Conservation (phyloP, 2,329 filamentous ascomycete species). For the Xylaria sp. region DNA sequence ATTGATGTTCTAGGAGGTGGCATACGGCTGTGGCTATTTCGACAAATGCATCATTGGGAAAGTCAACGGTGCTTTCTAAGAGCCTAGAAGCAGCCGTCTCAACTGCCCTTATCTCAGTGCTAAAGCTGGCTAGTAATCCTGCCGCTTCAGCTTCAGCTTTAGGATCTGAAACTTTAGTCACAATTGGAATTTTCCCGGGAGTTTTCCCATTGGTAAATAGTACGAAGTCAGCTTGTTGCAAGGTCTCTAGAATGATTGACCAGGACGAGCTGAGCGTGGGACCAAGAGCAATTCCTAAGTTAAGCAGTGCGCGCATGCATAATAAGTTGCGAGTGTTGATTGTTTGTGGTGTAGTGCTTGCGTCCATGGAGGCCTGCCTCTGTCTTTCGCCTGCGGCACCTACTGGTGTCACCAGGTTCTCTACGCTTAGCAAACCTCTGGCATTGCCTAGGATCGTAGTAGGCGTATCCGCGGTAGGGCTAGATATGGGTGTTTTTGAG, state of each 20-base stretch:
- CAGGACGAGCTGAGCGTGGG: constrained; percentile 87
- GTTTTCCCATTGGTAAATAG: constrained; percentile 72
- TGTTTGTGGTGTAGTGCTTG: constrained; percentile 56
- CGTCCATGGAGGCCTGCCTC: constrained; percentile 68
- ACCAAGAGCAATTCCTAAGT: constrained; percentile 92
- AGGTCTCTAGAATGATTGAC: constrained; percentile 89
- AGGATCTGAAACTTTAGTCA: constrained; percentile 58
- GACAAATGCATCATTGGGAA: constrained; percentile 83
- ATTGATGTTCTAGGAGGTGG: constrained; percentile 67
- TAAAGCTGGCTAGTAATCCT: constrained; percentile 72
- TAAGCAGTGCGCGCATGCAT: constrained; percentile 90
- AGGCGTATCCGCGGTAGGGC: constrained; percentile 60
- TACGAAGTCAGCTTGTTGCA: constrained; percentile 92
- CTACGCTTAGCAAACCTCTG: constrained; percentile 77
- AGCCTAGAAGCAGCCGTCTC: constrained; percentile 87
- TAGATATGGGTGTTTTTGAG: constrained; percentile 56
- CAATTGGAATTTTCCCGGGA: constrained; percentile 62
- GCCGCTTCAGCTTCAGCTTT: constrained; percentile 62
- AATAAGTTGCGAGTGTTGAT: constrained; percentile 90
- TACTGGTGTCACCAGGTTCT: constrained; percentile 71
- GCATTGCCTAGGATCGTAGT: constrained; percentile 75
- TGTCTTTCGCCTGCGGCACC: constrained; percentile 67
- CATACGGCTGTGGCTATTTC: constrained; percentile 82
- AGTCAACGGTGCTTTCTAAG: constrained; percentile 91
- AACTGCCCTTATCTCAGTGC: constrained; percentile 84